Percentiles rank a stretch among this genome's conserved stretches.
Evolutionary conservation across 1,284 basidiomycete genomes (phyloP).

Genomic region (Heterobasidion annosum): DNA sequence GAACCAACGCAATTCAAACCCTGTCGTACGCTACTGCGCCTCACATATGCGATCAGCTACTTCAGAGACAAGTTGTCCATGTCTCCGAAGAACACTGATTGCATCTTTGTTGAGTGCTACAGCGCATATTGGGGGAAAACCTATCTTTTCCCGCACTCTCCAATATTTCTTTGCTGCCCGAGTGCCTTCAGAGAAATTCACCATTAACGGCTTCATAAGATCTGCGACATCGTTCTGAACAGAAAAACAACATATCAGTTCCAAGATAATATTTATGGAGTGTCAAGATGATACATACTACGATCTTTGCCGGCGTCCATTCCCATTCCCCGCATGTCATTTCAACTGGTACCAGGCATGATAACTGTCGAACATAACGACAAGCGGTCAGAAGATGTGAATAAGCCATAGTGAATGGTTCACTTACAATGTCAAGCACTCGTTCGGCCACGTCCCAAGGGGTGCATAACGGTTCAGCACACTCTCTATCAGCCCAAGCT

Average conservation of each 20-base stretch:
- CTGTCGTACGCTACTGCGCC: too few species aligned
- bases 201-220: neutral
- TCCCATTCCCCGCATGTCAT: neutral
- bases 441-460: neutral
- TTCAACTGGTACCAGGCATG: neutral
- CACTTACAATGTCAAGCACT: neutral
- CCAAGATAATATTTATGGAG: neutral
- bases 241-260: neutral
- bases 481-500: neutral
- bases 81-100: too few species aligned
- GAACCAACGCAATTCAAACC: too few species aligned
- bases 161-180: neutral
- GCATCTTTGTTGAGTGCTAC: too few species aligned
- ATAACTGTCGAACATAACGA: neutral
- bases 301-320: neutral
- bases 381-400: neutral
- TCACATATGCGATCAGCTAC: too few species aligned
- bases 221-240: neutral
- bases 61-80: too few species aligned
- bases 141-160: too few species aligned
- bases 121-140: too few species aligned
- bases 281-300: neutral
- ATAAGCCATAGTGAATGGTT: neutral
- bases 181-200: neutral
- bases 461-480: neutral